Evolutionary conservation across 257 asterid genomes (phyloP).

Genomic region (Apocynum venetum): DNA sequence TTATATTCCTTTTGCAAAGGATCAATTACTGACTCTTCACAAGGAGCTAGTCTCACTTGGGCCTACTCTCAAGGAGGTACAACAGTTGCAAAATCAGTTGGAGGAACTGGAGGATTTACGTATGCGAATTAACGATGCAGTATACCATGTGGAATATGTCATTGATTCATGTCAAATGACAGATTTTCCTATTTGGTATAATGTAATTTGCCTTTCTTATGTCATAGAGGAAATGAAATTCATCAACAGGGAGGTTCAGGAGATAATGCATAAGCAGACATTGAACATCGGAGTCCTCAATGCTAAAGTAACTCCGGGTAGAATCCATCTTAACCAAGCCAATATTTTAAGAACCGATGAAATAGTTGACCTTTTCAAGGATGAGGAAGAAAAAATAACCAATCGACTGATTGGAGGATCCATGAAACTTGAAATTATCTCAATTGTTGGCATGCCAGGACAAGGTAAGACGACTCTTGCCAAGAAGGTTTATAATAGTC

Average conservation of each 20-base stretch:
- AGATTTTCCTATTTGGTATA: neutral
- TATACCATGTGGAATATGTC: constrained; percentile 2
- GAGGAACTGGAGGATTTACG: neutral
- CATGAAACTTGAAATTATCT: neutral
- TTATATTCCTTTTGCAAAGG: neutral
- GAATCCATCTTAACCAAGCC: neutral
- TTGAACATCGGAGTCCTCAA: neutral
- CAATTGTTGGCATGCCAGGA: neutral
- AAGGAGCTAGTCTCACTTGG: neutral
- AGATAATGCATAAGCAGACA: neutral
- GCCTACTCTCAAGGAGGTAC: neutral
- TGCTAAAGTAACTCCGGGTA: neutral
- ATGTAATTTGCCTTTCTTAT: neutral
- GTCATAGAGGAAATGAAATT: neutral
- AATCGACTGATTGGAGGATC: neutral
- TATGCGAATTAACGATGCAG: neutral
- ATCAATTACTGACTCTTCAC: neutral
- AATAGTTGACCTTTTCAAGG: neutral
- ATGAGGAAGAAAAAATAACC: neutral
- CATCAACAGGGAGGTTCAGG: neutral
- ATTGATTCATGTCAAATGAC: neutral
- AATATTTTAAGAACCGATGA: neutral
- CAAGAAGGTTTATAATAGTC: neutral
- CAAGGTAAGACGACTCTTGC: constrained; percentile 7
- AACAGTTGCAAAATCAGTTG: neutral